These are phyloP conservation scores for Candida cerambycidarum DNA, from an alignment of 805 yeast species.

Conservation along the genomic window DNA sequence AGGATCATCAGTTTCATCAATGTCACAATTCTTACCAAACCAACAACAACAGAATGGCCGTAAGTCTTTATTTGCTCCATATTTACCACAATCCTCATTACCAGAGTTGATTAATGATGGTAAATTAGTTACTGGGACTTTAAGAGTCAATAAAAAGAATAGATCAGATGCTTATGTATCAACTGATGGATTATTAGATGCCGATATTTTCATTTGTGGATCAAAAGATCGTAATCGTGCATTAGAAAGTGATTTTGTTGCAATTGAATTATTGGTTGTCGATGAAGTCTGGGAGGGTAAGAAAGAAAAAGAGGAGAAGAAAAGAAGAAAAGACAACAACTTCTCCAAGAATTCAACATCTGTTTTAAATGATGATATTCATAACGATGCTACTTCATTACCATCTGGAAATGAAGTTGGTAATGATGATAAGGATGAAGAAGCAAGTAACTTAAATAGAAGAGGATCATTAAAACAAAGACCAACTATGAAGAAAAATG, in stretches of 20 bases:
- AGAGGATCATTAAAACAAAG: slow-evolving; percentile 91
- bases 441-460: slow-evolving; percentile 50
- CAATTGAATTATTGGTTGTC: slow-evolving; percentile 89
- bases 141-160: slow-evolving; percentile 93
- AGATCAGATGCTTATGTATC: slow-evolving; percentile 98
- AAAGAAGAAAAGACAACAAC: slow-evolving; percentile 74
- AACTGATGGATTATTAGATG: slow-evolving; percentile 92
- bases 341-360: slow-evolving; percentile 32
- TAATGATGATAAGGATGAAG: slow-evolving; percentile 30
- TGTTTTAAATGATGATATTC: slow-evolving; percentile 64
- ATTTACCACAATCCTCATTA: slow-evolving; percentile 87
- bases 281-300: slow-evolving; percentile 98
- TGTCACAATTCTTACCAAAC: slow-evolving; percentile 37
- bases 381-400: slow-evolving; percentile 72
- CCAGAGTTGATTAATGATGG: slow-evolving; percentile 91
- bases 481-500: slow-evolving; percentile 96
- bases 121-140: slow-evolving; percentile 83
- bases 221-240: slow-evolving; percentile 98
- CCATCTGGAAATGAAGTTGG: slow-evolving; percentile 27
- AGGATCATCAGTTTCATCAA: slow-evolving; percentile 55
- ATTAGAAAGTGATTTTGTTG: slow-evolving; percentile 93
- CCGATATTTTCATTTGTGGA: slow-evolving; percentile 96
- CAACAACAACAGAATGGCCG: slow-evolving; percentile 40
- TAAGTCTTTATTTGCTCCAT: slow-evolving; percentile 91
- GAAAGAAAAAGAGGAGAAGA: slow-evolving; percentile 95